Evolutionary conservation across 2,329 filamentous ascomycete species (phyloP).

Genomic region (Trichoderma sp.): DNA sequence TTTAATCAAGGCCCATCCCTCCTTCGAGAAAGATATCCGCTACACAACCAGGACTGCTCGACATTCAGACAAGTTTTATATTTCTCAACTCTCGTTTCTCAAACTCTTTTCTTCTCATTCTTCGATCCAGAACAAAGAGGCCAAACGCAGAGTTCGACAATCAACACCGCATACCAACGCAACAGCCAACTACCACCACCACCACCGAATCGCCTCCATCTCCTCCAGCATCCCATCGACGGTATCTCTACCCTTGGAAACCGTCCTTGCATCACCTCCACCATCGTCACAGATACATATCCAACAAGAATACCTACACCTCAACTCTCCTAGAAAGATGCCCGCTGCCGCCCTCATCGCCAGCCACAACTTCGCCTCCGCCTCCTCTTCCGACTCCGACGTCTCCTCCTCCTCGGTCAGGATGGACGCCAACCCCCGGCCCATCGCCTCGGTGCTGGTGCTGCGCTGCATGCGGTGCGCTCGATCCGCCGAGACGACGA

Average conservation of each 20-base stretch:
- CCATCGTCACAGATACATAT: too few species aligned
- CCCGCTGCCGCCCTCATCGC: slow-evolving; percentile 26
- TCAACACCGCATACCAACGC: background rate
- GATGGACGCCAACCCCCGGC: slow-evolving; percentile 52
- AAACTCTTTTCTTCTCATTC: background rate
- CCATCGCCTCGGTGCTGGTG: slow-evolving; percentile 58
- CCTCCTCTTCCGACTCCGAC: slow-evolving; percentile 47
- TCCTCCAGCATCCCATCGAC: background rate
- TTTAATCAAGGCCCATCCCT: slow-evolving; percentile 28
- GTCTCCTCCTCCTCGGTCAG: slow-evolving; percentile 47
- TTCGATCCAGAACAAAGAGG: too few species aligned
- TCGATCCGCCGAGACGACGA: slow-evolving; percentile 61
- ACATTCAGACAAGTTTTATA: background rate
- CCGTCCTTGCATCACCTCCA: too few species aligned
- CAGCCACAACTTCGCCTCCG: slow-evolving; percentile 35
- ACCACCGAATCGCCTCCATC: too few species aligned
- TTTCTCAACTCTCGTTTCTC: background rate
- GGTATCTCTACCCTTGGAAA: background rate
- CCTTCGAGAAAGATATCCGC: slow-evolving; percentile 1
- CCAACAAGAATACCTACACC: too few species aligned
- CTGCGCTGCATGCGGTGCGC: slow-evolving; percentile 66
- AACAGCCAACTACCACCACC: too few species aligned
- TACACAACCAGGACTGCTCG: slow-evolving; percentile 9
- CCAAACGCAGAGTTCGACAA: too few species aligned
- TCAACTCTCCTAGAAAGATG: background rate